phyloP scores from a whole-genome alignment of 2,329 filamentous ascomycete species.

The Fulvia fulva region DNA sequence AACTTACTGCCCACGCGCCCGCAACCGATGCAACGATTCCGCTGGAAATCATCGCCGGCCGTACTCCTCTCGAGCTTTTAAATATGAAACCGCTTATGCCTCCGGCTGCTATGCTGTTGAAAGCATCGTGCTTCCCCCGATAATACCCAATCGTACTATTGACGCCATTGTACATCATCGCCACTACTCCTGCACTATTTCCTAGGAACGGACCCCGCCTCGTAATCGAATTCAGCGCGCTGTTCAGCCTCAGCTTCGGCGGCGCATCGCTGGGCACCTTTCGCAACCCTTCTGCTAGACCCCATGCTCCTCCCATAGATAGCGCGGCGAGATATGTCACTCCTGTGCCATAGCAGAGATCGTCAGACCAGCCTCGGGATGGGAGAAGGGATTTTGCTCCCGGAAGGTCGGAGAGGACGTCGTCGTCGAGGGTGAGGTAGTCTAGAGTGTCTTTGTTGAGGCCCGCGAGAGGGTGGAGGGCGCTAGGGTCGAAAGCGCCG shows the following conservation, averaged over 20 bases:
- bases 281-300: slow-evolving; percentile 81
- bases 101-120: slow-evolving; percentile 83
- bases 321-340: slow-evolving; percentile 89
- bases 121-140: slow-evolving; percentile 81
- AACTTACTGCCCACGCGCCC: slow-evolving; percentile 82
- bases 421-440: slow-evolving; percentile 92
- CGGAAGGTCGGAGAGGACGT: slow-evolving; percentile 77
- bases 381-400: slow-evolving; percentile 84
- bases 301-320: slow-evolving; percentile 83
- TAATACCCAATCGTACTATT: slow-evolving; percentile 78
- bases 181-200: slow-evolving; percentile 92
- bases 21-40: slow-evolving; percentile 83
- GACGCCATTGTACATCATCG: slow-evolving; percentile 91
- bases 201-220: slow-evolving; percentile 89
- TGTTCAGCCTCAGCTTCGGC: slow-evolving; percentile 89
- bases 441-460: slow-evolving; percentile 90
- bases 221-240: slow-evolving; percentile 90
- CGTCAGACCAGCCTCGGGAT: slow-evolving; percentile 94
- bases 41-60: slow-evolving; percentile 92
- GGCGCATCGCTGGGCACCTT: slow-evolving; percentile 66
- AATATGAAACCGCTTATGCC: slow-evolving; percentile 88
- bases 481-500: slow-evolving; percentile 76
- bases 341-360: slow-evolving; percentile 95
- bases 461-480: slow-evolving; percentile 88
- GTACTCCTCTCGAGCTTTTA: slow-evolving; percentile 86